These are phyloP conservation scores for Volvox carteri DNA, from an alignment of 163 green algal genomes.

Conservation along the genomic window DNA sequence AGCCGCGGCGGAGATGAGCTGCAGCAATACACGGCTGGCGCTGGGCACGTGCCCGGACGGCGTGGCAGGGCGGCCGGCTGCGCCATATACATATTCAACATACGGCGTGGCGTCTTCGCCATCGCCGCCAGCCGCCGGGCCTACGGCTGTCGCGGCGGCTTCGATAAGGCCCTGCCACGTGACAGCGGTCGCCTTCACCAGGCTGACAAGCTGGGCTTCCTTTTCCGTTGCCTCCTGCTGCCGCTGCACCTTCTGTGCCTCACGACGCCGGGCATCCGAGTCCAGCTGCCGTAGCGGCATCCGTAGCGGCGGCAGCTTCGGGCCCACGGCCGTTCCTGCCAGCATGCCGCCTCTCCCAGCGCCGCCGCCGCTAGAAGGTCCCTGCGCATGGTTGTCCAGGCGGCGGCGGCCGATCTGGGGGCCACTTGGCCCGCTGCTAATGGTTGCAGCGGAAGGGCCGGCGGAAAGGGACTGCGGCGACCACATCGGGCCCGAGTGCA, in stretches of 20 bases:
- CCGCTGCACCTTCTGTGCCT: not conserved
- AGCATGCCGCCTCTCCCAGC: slow-evolving; percentile 9
- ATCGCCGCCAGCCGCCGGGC: not conserved
- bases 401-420: not conserved
- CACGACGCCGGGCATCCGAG: not conserved
- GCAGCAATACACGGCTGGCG: slow-evolving; percentile 23
- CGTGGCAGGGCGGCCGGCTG: slow-evolving; percentile 1
- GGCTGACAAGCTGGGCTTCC: slow-evolving; percentile 14
- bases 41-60: slow-evolving; percentile 34
- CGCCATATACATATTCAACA: not conserved
- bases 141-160: not conserved
- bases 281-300: not conserved
- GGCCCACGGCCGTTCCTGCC: not conserved
- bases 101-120: not conserved
- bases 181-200: slow-evolving; percentile 15
- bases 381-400: not conserved
- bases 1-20: not conserved
- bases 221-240: slow-evolving; percentile 5
- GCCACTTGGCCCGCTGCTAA: not conserved
- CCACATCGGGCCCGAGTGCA: not conserved
- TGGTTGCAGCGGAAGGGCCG: not conserved
- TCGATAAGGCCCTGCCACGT: slow-evolving; percentile 11
- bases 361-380: not conserved
- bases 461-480: not conserved
- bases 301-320: slow-evolving; percentile 52